Evolutionary conservation across 2,329 filamentous ascomycete species (phyloP), one percentile per base, ranked within the genome.

Genomic region (Sporothrix variecibatus): DNA sequence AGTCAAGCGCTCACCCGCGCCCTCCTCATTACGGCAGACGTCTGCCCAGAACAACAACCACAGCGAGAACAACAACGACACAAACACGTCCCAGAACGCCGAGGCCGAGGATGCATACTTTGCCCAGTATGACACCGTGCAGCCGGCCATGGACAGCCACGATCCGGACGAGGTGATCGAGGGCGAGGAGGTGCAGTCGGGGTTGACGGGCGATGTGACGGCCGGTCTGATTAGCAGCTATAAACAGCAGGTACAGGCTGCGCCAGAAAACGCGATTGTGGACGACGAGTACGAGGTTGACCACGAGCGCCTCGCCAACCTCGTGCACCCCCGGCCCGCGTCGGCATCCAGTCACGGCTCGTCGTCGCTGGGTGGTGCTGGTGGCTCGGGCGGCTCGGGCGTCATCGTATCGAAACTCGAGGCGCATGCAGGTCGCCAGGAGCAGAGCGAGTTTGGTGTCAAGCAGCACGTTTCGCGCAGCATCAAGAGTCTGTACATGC

Each of bases 401-500:
- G 81, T 85, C 71, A 85, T 89, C 6, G 87, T 94, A 2, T 91
- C 91, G 75, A 89, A 86, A 78, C 85, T 90, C 38, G 89, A 91
- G 77, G 86, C 86, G 68, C 84, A 83, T 20, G 88, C 88, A 1
- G 86, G 84, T 53, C 85, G 85, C 76, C 87, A 87, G 77, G 89
- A 90, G 75, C 88, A 91, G 78, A 89, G 86, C 73, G 92, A 94
- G 82, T 88, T 92, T 73, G 92, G 90, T 17, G 89, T 96, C 72
- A 93, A 92, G 81, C 91, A 94, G 82, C 93, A 95, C 82, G 90
- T 96, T 62, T 91, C 90, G 49, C 91, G 92, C 9, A 93, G 91
- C 79, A 88, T 96, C 73, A 92, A 93, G 84, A 94, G 92, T 81
- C 82, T 96, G 77, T 95, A 90, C 81, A 83, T 92, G 77, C 82